Evolutionary conservation across 495 filamentous ascomycete species (phyloP).

Genomic region (Neurospora hispaniola): DNA sequence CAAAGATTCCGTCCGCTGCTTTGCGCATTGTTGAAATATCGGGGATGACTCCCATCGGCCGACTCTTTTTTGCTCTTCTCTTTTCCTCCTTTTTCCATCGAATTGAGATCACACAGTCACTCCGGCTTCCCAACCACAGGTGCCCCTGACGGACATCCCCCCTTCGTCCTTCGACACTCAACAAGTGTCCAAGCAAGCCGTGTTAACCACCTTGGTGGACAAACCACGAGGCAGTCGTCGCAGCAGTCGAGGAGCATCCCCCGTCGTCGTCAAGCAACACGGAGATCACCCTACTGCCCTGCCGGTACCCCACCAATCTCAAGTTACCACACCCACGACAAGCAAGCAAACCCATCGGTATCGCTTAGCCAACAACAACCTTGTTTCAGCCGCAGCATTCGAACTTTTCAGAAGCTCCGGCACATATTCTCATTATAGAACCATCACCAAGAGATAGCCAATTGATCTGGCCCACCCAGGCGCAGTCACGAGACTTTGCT

Average conservation of each 20-base stretch:
- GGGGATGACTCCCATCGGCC: slow-evolving; percentile 38
- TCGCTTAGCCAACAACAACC: not conserved
- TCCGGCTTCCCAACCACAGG: not conserved
- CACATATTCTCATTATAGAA: not conserved
- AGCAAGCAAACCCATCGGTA: not conserved
- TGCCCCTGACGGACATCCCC: not conserved
- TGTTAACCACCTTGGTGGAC: not conserved
- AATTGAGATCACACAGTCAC: not conserved
- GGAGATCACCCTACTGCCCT: not conserved
- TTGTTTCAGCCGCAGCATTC: not conserved
- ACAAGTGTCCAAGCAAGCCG: not conserved
- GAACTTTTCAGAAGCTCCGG: not conserved
- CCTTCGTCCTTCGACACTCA: not conserved
- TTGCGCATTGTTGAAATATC: slow-evolving; percentile 31
- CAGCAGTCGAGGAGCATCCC: not conserved
- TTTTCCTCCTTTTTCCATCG: slow-evolving; percentile 19
- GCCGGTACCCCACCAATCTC: not conserved
- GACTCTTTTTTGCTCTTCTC: slow-evolving; percentile 12
- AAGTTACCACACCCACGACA: not conserved
- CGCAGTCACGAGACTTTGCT: not conserved
- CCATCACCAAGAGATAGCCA: not conserved
- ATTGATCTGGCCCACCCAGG: not conserved
- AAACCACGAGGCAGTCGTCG: not conserved
- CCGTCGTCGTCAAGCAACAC: not conserved
- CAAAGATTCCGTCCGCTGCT: too few species aligned